These are phyloP conservation scores for Mucor sp. DNA, from an alignment of 371 early-diverging fungal species.

Conservation along the genomic window DNA sequence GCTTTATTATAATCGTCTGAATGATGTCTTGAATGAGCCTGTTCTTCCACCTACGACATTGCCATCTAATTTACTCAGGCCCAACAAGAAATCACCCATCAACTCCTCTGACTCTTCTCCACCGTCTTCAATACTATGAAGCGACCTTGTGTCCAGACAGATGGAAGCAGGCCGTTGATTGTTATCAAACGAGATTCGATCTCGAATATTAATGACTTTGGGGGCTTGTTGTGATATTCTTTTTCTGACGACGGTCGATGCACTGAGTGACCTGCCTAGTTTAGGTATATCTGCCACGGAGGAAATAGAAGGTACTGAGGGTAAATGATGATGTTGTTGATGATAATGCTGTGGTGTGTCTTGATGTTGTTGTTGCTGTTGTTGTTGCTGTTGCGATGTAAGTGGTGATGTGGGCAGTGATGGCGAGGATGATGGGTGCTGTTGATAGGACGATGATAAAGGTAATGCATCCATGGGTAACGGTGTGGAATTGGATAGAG, in stretches of 20 bases:
- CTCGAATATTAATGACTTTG: slow-evolving; percentile 25
- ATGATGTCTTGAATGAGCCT: slow-evolving; percentile 26
- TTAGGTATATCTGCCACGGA: slow-evolving; percentile 17
- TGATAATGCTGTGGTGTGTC: background rate
- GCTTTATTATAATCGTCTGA: background rate
- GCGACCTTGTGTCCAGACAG: slow-evolving; percentile 41
- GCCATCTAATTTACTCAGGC: slow-evolving; percentile 41
- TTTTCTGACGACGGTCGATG: slow-evolving; percentile 11
- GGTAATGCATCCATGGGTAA: slow-evolving; percentile 16
- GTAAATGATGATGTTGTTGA: background rate
- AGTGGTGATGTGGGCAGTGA: background rate
- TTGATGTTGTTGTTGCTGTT: background rate
- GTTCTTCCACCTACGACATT: slow-evolving; percentile 48
- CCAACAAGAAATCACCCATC: slow-evolving; percentile 50
- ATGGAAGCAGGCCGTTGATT: slow-evolving; percentile 41
- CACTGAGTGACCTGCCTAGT: slow-evolving; percentile 24
- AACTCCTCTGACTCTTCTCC: slow-evolving; percentile 29
- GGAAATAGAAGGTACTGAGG: background rate
- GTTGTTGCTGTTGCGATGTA: background rate
- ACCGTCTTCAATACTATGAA: slow-evolving; percentile 23
- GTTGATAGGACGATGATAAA: background rate
- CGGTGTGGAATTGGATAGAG: slow-evolving; percentile 44
- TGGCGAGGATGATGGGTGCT: background rate
- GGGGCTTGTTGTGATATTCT: slow-evolving; percentile 8
- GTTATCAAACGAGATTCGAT: slow-evolving; percentile 25